A percentile compares a stretch with the other conserved stretches of the same genome.
These are phyloP conservation scores for Skeletonema menzelii DNA, from an alignment of 108 stramenopile species.

Conservation along the genomic window DNA sequence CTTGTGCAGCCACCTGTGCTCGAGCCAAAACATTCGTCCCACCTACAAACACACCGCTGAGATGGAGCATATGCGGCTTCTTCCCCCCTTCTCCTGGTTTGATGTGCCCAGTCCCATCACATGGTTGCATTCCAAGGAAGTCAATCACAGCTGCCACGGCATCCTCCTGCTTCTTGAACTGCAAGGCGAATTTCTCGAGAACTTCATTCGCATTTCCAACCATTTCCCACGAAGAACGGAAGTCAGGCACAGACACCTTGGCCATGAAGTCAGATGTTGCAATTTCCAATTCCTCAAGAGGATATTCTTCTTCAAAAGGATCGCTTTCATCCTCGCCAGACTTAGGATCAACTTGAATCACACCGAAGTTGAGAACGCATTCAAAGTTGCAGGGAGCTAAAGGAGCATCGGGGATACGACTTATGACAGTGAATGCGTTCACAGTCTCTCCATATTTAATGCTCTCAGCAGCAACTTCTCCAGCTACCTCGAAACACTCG, in stretches of 20 bases:
- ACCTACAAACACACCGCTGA: constrained; percentile 84
- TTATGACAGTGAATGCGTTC: constrained; percentile 68
- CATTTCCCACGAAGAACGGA: constrained; percentile 76
- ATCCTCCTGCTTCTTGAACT: constrained; percentile 76
- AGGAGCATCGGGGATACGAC: constrained; percentile 42
- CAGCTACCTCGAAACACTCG: constrained; percentile 51
- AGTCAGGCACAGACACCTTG: constrained; percentile 73
- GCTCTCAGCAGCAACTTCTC: constrained; percentile 50
- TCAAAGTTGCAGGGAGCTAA: constrained; percentile 51
- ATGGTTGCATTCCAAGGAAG: constrained; percentile 85
- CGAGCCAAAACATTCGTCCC: constrained; percentile 71
- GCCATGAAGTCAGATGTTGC: constrained; percentile 84
- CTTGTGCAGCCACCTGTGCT: constrained; percentile 61
- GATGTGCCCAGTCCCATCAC: constrained; percentile 75
- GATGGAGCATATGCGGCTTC: constrained; percentile 80
- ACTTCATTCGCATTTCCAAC: constrained; percentile 76
- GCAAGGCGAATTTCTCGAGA: constrained; percentile 82
- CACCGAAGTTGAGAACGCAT: constrained; percentile 68
- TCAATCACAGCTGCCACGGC: constrained; percentile 77
- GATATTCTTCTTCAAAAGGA: constrained; percentile 82
- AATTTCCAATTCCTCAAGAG: constrained; percentile 80
- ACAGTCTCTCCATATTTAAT: constrained; percentile 66
- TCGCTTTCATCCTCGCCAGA: constrained; percentile 76
- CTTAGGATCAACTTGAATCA: constrained; percentile 65
- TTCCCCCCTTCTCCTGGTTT: constrained; percentile 59